These are phyloP conservation scores for Lippia alba DNA, from an alignment of 305 asterid species.

Conservation along the genomic window DNA sequence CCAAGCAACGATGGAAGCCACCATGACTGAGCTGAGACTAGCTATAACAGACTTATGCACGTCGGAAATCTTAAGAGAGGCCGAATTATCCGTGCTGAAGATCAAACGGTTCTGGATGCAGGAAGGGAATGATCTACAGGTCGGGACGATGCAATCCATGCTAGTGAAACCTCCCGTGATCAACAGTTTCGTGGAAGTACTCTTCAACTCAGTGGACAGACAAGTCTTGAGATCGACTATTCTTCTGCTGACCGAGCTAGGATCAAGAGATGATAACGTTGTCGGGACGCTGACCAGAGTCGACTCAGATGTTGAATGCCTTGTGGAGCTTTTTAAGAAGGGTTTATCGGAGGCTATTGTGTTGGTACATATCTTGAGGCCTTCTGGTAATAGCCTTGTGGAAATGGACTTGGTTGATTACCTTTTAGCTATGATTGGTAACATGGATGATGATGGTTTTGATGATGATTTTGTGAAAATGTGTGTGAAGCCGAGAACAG, in stretches of 20 bases:
- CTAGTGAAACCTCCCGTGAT: constrained; percentile 68
- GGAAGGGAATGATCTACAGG: constrained; percentile 39
- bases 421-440: constrained; percentile 49
- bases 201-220: constrained; percentile 65
- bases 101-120: constrained; percentile 56
- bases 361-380: constrained; percentile 57
- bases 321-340: constrained; percentile 69
- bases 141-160: constrained; percentile 44
- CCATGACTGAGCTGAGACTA: constrained; percentile 54
- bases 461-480: constrained; percentile 41
- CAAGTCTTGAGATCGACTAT: constrained; percentile 58
- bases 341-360: constrained; percentile 80
- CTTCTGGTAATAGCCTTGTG: constrained; percentile 44
- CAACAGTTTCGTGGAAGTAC: constrained; percentile 74
- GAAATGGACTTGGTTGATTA: constrained; percentile 59
- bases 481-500: constrained; percentile 61
- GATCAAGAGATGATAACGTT: constrained; percentile 56
- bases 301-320: constrained; percentile 74
- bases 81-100: constrained; percentile 67
- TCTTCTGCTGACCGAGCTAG: constrained; percentile 66
- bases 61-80: constrained; percentile 62
- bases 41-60: constrained; percentile 65
- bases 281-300: constrained; percentile 72
- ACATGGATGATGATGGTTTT: constrained; percentile 40
- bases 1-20: constrained; percentile 53